phyloP scores from a whole-genome alignment of 2,329 filamentous ascomycete genomes.

The Verticillium tricorpus region DNA sequence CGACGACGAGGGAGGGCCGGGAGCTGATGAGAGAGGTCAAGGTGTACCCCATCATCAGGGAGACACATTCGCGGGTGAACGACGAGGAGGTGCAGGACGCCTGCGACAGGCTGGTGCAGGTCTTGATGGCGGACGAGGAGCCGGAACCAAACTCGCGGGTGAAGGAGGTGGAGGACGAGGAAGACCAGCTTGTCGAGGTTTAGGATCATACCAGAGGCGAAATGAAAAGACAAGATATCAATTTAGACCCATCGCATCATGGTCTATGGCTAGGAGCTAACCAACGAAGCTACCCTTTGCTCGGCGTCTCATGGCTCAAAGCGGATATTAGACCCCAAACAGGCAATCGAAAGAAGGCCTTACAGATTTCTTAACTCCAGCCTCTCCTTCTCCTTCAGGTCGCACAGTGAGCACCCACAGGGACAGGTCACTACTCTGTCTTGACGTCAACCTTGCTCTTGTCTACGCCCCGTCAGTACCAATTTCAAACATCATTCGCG shows the following conservation, averaged over 20 bases:
- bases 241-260: no score
- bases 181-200: slow-evolving; percentile 52
- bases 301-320: no score
- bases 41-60: slow-evolving; percentile 85
- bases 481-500: not conserved
- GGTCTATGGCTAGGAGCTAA: no score
- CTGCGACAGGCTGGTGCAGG: slow-evolving; percentile 85
- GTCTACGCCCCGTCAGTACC: slow-evolving; percentile 19
- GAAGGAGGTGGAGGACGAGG: slow-evolving; percentile 40
- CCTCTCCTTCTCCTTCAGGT: no score
- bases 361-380: no score
- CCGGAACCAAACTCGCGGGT: slow-evolving; percentile 39
- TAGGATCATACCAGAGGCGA: slow-evolving; percentile 19
- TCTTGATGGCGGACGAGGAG: slow-evolving; percentile 77
- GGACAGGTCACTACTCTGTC: slow-evolving; percentile 4
- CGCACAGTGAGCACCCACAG: no score
- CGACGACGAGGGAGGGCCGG: slow-evolving; percentile 70
- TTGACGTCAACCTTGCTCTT: slow-evolving; percentile 26
- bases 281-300: no score
- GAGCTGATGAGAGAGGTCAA: slow-evolving; percentile 71
- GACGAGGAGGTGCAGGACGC: slow-evolving; percentile 78
- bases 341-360: no score
- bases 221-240: not conserved
- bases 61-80: slow-evolving; percentile 74
- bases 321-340: no score